These are phyloP conservation scores for Angomonas deanei DNA, from an alignment of 208 protist species.

Conservation along the genomic window DNA sequence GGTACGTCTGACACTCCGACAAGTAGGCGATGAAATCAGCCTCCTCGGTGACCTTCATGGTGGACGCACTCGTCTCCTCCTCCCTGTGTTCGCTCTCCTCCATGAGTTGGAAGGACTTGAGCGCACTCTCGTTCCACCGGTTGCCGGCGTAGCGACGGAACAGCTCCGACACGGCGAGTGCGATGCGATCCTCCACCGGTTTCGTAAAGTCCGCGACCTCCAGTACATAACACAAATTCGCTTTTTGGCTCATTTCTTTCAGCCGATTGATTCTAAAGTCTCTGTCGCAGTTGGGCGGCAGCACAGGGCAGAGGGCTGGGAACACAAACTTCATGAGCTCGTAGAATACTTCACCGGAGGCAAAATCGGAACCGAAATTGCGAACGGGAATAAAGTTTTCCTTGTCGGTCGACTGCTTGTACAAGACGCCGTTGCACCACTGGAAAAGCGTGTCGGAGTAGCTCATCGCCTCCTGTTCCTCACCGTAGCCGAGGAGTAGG, in stretches of 20 bases:
- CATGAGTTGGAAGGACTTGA: not conserved
- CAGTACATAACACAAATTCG: slow-evolving; percentile 34
- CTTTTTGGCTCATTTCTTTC: slow-evolving; percentile 26
- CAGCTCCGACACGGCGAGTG: slow-evolving; percentile 47
- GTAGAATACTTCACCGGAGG: slow-evolving; percentile 51
- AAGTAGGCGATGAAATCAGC: slow-evolving; percentile 5
- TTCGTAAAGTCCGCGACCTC: slow-evolving; percentile 53
- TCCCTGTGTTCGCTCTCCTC: not conserved
- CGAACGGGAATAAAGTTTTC: slow-evolving; percentile 16
- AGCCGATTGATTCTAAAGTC: slow-evolving; percentile 47
- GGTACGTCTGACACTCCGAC: slow-evolving; percentile 1
- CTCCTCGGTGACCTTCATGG: slow-evolving; percentile 1
- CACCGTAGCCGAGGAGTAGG: not conserved
- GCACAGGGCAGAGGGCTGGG: slow-evolving; percentile 18
- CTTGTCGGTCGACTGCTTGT: slow-evolving; percentile 2
- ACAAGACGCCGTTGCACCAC: slow-evolving; percentile 63
- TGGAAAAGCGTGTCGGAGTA: slow-evolving; percentile 27
- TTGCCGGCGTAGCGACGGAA: slow-evolving; percentile 12
- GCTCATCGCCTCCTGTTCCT: slow-evolving; percentile 5
- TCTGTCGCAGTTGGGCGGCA: slow-evolving; percentile 19
- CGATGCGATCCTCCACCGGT: slow-evolving; percentile 65
- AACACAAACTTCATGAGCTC: slow-evolving; percentile 54
- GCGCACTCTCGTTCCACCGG: not conserved
- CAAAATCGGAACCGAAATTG: slow-evolving; percentile 61
- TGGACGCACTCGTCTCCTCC: not conserved